Evolutionary conservation across 805 yeast species (phyloP), one percentile per base, ranked within the genome.

Genomic region (Nakazawaea ernobii): DNA sequence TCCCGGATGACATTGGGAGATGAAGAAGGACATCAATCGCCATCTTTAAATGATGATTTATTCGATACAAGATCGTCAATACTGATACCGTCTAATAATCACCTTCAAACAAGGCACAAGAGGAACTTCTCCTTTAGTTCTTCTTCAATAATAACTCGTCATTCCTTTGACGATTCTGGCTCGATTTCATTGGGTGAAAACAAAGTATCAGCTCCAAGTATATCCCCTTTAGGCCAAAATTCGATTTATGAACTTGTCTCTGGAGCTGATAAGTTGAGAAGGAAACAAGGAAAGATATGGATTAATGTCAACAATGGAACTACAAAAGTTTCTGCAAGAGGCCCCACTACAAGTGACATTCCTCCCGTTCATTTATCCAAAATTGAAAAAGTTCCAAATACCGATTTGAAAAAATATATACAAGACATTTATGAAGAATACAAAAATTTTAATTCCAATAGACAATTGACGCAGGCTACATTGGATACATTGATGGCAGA

Each of bases 331-430:
- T 74, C 74, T 53, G 59, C 84, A 26, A 69, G 69, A 36, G 74
- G 79, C 7, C 98, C 99, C 0, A 84, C 96, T 0, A 70, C 77
- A 1, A 73, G 75, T 43, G 98, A 94, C 58, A 92, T 92, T 9
- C 96, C 97, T 0, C 89, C 84, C 24, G 83, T 89, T 9, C 80
- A 75, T 42, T 68, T 92, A 35, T 68, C 84, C 3, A 78, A 77
- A 30, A 60, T 82, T 4, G 69, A 69, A 17, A 71, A 68, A 43
- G 71, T 75, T 6, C 63, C 74, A 50, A 66, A 70, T 36, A 59
- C 66, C 1, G 68, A 65, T 24, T 67, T 84, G 39, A 66, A 62
- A 14, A 55, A 63, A 2, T 84, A 82, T 52, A 53, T 78, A 10
- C 56, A 53, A 13, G 66, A 68, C 2, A 65, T 82, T 2, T 63